Evolutionary conservation across 139 green algal genomes (phyloP).

Genomic region (Astrephomene gubernaculifera): DNA sequence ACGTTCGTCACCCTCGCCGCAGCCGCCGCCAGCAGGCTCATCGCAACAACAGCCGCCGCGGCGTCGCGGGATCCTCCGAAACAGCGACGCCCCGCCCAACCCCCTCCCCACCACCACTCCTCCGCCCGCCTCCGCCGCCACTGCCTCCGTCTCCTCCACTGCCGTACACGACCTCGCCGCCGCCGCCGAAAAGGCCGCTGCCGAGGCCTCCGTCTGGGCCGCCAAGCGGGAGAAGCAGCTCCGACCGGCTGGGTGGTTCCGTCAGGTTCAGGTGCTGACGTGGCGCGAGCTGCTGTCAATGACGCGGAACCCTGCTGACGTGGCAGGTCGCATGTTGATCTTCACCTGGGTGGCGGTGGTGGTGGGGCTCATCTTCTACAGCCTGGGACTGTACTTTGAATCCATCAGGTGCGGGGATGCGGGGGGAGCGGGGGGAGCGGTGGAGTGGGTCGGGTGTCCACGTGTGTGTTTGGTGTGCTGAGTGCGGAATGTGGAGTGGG

Average conservation of each 20-base stretch:
- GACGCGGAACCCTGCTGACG: conserved; percentile 78
- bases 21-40: no score
- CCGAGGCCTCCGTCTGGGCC: not conserved
- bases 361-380: conserved; percentile 76
- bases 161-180: not conserved
- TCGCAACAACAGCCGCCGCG: no score
- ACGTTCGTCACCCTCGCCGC: no score
- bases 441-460: not conserved
- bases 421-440: not conserved
- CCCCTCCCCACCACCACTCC: not conserved
- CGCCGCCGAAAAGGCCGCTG: not conserved
- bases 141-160: not conserved
- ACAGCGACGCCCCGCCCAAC: not conserved
- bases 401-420: not conserved
- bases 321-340: conserved; percentile 73
- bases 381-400: conserved; percentile 49
- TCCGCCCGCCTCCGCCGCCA: not conserved
- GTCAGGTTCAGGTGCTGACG: conserved; percentile 49
- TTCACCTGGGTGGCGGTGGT: conserved; percentile 75
- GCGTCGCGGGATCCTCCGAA: conserved; percentile 10
- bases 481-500: not conserved
- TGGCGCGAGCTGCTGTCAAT: conserved; percentile 61
- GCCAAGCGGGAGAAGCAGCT: not conserved
- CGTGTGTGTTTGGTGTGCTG: no score
- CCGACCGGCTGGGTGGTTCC: not conserved